Conservation (phyloP, 768 basidiomycete genomes). For the Lactarius evosmus region DNA sequence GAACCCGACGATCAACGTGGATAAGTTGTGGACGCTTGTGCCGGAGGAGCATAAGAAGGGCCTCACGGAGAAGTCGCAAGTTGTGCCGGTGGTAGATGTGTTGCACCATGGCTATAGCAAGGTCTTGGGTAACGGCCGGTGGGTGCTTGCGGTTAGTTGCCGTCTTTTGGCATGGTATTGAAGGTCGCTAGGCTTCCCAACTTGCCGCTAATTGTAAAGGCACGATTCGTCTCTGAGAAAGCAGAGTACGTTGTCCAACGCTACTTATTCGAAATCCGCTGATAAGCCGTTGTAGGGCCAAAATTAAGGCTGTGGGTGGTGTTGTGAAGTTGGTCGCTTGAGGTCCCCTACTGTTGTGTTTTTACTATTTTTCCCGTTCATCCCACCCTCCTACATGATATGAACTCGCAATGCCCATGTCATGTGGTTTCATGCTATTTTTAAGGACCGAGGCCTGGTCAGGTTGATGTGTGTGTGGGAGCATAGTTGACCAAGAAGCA, state of each 20-base stretch:
- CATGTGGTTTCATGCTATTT: constrained; percentile 30
- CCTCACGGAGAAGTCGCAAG: constrained; percentile 65
- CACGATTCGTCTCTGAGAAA: constrained; percentile 86
- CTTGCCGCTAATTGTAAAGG: constrained; percentile 96
- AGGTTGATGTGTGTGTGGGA: neutral
- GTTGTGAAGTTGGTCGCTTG: constrained; percentile 92
- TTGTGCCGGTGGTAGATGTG: constrained; percentile 95
- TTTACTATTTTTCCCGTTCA: constrained; percentile 29
- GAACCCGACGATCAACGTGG: constrained; percentile 97
- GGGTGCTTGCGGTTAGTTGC: constrained; percentile 35
- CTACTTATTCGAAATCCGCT: constrained; percentile 23
- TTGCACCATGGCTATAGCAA: constrained; percentile 83
- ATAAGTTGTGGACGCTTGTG: constrained; percentile 93
- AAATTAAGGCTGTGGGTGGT: constrained; percentile 93
- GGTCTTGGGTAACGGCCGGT: constrained; percentile 92
- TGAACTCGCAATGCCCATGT: constrained; percentile 32
- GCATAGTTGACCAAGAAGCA: neutral
- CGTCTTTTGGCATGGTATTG: neutral
- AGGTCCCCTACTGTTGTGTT: constrained; percentile 33
- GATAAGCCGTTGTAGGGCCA: constrained; percentile 41
- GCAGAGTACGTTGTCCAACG: constrained; percentile 60
- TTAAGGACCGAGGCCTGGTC: neutral
- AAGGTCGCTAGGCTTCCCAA: constrained; percentile 58
- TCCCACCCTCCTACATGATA: constrained; percentile 32
- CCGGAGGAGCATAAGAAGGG: constrained; percentile 80